phyloP scores from a whole-genome alignment of 2,329 filamentous ascomycete genomes.

The Chlorencoelia australis region DNA sequence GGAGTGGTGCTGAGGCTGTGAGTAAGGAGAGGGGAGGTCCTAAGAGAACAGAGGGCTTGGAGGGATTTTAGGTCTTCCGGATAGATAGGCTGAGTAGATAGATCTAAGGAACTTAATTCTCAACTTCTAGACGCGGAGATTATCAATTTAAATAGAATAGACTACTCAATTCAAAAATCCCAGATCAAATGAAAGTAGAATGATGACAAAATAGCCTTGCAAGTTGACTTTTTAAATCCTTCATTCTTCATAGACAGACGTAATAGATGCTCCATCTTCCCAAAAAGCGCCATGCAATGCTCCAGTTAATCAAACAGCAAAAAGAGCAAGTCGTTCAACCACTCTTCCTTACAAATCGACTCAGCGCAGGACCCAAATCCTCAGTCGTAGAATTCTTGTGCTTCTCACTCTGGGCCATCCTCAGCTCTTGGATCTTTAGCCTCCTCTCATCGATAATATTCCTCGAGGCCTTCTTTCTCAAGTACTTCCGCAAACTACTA shows the following conservation, averaged over 20 bases:
- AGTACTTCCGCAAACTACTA: constrained; percentile 73
- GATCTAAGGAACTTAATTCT: no score
- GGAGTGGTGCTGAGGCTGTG: constrained; percentile 65
- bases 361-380: constrained; percentile 76
- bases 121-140: no score
- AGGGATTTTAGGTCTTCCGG: no score
- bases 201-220: no score
- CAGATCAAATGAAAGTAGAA: no score
- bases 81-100: no score
- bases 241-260: no score
- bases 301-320: no score
- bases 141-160: no score
- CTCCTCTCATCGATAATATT: constrained; percentile 96
- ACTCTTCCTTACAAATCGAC: constrained; percentile 68
- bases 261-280: no score
- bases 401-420: constrained; percentile 56
- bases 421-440: constrained; percentile 73
- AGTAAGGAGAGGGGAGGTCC: constrained; percentile 46
- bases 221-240: no score
- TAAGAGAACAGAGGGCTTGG: constrained; percentile 45
- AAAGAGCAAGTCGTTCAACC: constrained; percentile 6
- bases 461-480: constrained; percentile 84
- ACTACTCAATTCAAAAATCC: no score
- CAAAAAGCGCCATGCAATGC: constrained; percentile 3
- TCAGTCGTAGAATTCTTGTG: constrained; percentile 58